These are phyloP conservation scores for Sesbania bispinosa DNA, from an alignment of 306 rosid genomes.

Conservation along the genomic window DNA sequence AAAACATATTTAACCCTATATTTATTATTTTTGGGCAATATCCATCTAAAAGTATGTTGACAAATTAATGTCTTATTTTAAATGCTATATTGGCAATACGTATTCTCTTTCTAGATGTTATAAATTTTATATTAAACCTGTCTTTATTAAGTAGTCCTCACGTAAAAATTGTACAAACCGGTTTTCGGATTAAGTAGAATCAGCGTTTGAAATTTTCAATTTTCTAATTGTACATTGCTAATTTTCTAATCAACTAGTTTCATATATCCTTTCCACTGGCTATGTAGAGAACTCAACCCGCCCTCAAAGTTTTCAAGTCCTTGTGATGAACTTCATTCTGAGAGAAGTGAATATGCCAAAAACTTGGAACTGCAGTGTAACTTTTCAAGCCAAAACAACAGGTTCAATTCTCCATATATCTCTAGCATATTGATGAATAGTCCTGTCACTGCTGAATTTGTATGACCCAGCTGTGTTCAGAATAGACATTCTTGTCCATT, in stretches of 20 bases:
- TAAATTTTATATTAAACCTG: no score
- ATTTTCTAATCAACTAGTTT: not conserved
- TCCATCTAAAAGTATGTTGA: no score
- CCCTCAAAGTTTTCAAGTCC: not conserved
- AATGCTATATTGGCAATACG: no score
- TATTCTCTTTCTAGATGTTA: no score
- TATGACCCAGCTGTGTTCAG: constrained; percentile 89
- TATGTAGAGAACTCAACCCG: not conserved
- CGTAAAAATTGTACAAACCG: no score
- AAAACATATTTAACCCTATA: no score
- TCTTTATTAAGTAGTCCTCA: no score
- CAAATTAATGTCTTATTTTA: no score
- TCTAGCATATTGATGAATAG: constrained; percentile 77
- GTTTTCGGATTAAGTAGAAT: not conserved
- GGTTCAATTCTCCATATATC: constrained; percentile 87
- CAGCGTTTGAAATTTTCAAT: no score
- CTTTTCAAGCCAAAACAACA: constrained; percentile 41
- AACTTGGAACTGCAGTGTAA: not conserved
- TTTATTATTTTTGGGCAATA: no score
- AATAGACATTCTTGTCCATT: constrained; percentile 93
- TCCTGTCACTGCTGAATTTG: constrained; percentile 96
- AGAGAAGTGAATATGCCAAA: not conserved
- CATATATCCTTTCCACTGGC: not conserved
- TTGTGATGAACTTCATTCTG: not conserved
- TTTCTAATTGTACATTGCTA: no score